Evolutionary conservation across 306 rosid species (phyloP).

Genomic region (Fragaria vesca): DNA sequence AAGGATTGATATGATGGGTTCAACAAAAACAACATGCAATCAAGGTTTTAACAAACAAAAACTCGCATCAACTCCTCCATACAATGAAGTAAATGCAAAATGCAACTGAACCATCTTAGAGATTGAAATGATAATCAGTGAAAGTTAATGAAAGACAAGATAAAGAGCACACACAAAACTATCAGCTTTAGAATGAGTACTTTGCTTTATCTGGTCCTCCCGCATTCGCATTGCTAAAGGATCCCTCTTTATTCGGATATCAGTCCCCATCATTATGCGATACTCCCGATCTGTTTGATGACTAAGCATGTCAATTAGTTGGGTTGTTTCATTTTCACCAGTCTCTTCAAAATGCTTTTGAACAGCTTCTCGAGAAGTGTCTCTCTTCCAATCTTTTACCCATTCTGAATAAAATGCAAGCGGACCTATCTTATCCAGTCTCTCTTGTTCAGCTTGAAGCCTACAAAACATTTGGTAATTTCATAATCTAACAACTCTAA

Average conservation of each 20-base stretch:
- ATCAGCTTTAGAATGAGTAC: conserved; percentile 49
- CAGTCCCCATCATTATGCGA: conserved; percentile 99
- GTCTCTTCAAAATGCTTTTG: conserved; percentile 92
- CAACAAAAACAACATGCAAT: background rate
- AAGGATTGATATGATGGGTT: background rate
- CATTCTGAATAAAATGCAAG: conserved; percentile 89
- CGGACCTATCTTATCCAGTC: conserved; percentile 58
- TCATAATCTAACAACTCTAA: conserved; percentile 11
- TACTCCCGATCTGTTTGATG: conserved; percentile 88
- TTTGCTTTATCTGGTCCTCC: conserved; percentile 97
- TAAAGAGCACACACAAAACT: conserved; percentile 30
- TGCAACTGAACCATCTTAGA: background rate
- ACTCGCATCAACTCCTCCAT: background rate
- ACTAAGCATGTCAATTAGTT: conserved; percentile 78
- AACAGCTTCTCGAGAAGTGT: conserved; percentile 79
- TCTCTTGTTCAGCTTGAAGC: conserved; percentile 84
- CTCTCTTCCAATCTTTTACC: conserved; percentile 91
- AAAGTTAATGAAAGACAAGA: conserved; percentile 16
- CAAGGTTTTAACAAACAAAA: conserved; percentile 4
- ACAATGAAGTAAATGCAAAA: background rate
- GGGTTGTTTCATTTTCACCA: conserved; percentile 82
- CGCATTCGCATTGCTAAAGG: conserved; percentile 95
- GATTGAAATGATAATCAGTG: conserved; percentile 18
- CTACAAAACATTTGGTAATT: conserved; percentile 39
- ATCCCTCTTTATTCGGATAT: conserved; percentile 75